These are phyloP conservation scores for Nicotiana rustica DNA, from an alignment of 305 asterid genomes.

Conservation along the genomic window DNA sequence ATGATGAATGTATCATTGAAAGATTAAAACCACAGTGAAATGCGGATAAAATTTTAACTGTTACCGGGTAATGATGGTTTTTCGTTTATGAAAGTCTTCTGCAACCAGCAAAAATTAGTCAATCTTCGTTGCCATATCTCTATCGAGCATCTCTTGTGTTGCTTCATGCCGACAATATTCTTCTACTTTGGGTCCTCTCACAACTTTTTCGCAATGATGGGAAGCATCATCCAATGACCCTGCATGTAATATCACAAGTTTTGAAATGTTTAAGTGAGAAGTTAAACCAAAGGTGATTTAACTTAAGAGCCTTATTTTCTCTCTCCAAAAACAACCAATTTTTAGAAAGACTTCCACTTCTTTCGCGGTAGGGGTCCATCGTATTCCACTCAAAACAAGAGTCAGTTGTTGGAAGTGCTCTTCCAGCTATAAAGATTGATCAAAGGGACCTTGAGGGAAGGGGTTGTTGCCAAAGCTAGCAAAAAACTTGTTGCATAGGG, in stretches of 20 bases:
- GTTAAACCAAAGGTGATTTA: constrained; percentile 48
- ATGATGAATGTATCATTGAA: constrained; percentile 42
- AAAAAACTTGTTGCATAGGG: constrained; percentile 40
- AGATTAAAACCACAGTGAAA: constrained; percentile 33
- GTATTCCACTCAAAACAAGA: not conserved
- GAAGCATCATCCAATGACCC: constrained; percentile 55
- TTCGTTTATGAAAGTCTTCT: constrained; percentile 41
- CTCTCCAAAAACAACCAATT: constrained; percentile 52
- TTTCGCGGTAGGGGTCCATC: constrained; percentile 51
- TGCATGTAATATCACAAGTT: constrained; percentile 54
- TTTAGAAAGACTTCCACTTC: constrained; percentile 57
- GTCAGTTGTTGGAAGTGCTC: constrained; percentile 42
- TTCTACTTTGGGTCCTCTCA: constrained; percentile 64
- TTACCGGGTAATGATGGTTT: constrained; percentile 45
- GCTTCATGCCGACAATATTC: constrained; percentile 57
- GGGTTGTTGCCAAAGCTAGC: constrained; percentile 40
- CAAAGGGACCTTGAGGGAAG: constrained; percentile 21
- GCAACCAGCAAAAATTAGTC: constrained; percentile 46
- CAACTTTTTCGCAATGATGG: constrained; percentile 61
- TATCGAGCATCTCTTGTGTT: constrained; percentile 53
- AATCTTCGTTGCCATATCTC: constrained; percentile 57
- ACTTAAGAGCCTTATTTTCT: constrained; percentile 41
- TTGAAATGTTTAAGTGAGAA: constrained; percentile 52
- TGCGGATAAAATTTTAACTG: constrained; percentile 29
- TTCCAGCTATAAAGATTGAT: constrained; percentile 49